Evolutionary conservation across 1,139 yeast species (phyloP), one percentile per base, ranked within the genome.

Genomic region (Nematodospora anomalae): DNA sequence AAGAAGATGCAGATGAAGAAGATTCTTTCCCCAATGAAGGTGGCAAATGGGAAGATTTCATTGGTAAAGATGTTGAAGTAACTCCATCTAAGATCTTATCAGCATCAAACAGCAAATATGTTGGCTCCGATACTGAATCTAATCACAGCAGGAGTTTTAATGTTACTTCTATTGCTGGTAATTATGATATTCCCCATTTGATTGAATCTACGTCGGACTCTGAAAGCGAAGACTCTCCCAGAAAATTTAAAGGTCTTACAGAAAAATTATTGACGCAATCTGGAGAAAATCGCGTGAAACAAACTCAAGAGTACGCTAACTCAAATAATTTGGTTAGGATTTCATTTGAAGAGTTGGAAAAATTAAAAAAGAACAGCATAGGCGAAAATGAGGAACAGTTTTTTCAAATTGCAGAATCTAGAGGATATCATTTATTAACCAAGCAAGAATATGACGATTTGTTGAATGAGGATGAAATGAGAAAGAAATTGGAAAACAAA

Each of bases 321-420:
- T 62, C 64, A 16, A 70, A 76, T 41, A 69, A 72, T 24, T 51
- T 79, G 41, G 71, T 74, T 6, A 47, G 78, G n/a, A 45, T 82
- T 15, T 67, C 83, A 3, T 50, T 55, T 32, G 75, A 67, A 1
- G 74, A 74, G 41, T 77, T 68, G 39, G 68, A 71, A 12, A 20
- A 12, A n/a, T 29, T 29, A 16, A 22, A 14, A 16, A 20, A 29
- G 11, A 29, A 12, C 13, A 6, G 4, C 10, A 23, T 9, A 7
- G 13, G 4, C 16, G 30, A 16, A 3, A 28, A 36, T 16, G 38
- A 42, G 26, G 60, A 60, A 1, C 53, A 51, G 24, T 41, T 67
- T 6, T 43, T 50, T 13, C 47, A 53, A 8, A 34, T 52, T 11
- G 55, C 55, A 1, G 49, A 58, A 28, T 49, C 48, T 4, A 59